Evolutionary conservation across 2,329 filamentous ascomycete species (phyloP), one percentile per base, ranked within the genome.

Genomic region (Xylaria sp.): DNA sequence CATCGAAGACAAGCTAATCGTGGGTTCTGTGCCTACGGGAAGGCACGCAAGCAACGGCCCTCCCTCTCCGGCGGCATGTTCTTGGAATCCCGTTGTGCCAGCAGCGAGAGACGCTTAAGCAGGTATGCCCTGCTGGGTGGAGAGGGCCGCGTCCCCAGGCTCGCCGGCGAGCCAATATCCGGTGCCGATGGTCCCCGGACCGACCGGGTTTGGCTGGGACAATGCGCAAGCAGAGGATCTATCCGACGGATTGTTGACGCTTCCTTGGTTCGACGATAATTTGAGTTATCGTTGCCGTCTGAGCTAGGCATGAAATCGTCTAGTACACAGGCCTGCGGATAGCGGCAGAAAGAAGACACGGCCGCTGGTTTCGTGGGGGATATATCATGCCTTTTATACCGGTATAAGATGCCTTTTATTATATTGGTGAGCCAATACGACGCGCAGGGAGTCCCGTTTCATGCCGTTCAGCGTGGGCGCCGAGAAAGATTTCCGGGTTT

Each of bases 371-470:
- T 68, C 21, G 54, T 60, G 42, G 32, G 32, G 42, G 32, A 32
- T 68, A 68, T 68, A 69, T 61, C 47, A 61, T 60, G 48, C 12
- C 61, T 59, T 53, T 70, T 70, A 70, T 70, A 70, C 36, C 48
- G 7, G 51, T 63, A 54, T 64, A 65, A 42, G 59, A 56, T 17
- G 24, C 39, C 36, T 24, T 51, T 42, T 58, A 65, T 65, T 32
- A 24, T 48, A 56, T 17, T 36, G 34, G 45, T 47, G 51, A 27
- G n/a, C 53, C 58, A 60, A 47, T 68, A 68, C 54, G 36, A 67
- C 50, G 42, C 8, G 24, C 32, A 36, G 14, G 17, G 50, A 36
- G 45, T 30, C 24, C 39, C 6, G 24, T 14, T 45, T 42, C 53
- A 61, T 45, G 27, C 45, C 19, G 17, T 50, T 60, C 19, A 55